Percentiles rank a stretch among this genome's conserved stretches.
Conservation (phyloP, 2,329 filamentous ascomycete species). For the Fusarium sp. region DNA sequence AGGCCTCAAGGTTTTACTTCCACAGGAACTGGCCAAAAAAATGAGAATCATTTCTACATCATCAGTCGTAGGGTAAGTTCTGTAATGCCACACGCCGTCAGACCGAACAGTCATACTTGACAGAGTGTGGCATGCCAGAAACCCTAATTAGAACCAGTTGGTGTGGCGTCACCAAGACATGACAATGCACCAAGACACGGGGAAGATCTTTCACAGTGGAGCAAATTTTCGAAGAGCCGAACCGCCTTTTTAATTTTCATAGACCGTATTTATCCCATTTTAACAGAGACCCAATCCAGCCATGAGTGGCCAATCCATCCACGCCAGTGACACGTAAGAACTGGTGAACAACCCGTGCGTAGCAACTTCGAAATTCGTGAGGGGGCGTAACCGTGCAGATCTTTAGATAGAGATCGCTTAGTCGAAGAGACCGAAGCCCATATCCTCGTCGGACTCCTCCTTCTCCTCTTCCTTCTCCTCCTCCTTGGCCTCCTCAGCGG, state of each 20-base stretch:
- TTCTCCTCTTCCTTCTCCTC: conserved; percentile 91
- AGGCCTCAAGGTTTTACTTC: background rate
- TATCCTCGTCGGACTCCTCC: conserved; percentile 82
- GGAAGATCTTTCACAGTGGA: background rate
- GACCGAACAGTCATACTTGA: conserved; percentile 5
- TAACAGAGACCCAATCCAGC: conserved; percentile 44
- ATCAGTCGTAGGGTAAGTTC: background rate
- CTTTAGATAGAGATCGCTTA: conserved; percentile 58
- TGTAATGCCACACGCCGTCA: background rate
- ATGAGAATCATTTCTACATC: background rate
- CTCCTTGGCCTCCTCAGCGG: conserved; percentile 75
- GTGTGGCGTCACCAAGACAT: background rate
- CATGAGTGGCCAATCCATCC: conserved; percentile 46
- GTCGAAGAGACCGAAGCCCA: conserved; percentile 82
- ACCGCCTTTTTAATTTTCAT: conserved; percentile 45
- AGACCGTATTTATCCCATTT: conserved; percentile 43
- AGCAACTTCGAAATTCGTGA: conserved; percentile 48
- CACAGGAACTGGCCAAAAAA: background rate
- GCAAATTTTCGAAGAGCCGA: conserved; percentile 36
- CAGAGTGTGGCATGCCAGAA: background rate
- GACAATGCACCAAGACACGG: background rate
- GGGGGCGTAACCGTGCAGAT: conserved; percentile 45
- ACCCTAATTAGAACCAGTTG: conserved; percentile 5
- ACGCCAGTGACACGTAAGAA: conserved; percentile 46
- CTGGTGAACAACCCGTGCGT: conserved; percentile 45